These are phyloP conservation scores for Botryotinia calthae DNA, from an alignment of 2,329 filamentous ascomycete genomes.

Conservation along the genomic window DNA sequence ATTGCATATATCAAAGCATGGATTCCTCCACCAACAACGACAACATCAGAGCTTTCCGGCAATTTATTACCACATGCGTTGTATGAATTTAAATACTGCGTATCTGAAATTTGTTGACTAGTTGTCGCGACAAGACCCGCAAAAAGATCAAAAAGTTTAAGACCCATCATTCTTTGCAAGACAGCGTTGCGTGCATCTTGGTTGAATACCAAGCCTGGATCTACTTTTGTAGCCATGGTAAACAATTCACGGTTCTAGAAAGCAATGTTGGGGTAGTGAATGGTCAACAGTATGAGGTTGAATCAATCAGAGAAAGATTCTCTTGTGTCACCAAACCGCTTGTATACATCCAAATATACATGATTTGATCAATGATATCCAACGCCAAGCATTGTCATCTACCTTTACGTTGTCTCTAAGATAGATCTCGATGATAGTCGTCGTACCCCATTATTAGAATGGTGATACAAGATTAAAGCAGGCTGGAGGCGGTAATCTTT, in stretches of 20 bases:
- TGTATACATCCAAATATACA: neutral
- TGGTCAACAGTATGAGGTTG: neutral
- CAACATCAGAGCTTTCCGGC: constrained; percentile 29
- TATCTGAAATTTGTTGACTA: neutral
- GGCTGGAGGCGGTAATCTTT: neutral
- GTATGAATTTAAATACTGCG: constrained; percentile 2
- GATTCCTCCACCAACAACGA: constrained; percentile 32
- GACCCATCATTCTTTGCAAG: neutral
- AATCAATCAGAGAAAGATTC: neutral
- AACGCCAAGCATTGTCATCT: too few species aligned
- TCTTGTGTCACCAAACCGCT: too few species aligned
- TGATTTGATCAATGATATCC: neutral
- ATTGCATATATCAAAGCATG: constrained; percentile 34
- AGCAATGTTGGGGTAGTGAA: neutral
- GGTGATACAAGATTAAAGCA: neutral
- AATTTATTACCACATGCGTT: constrained; percentile 10
- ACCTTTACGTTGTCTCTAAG: neutral
- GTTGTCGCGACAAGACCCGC: neutral
- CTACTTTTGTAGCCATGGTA: neutral
- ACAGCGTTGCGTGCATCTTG: neutral
- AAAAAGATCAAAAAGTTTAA: neutral
- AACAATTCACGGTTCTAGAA: accelerated
- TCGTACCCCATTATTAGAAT: neutral
- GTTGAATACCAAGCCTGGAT: neutral
- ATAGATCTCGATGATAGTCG: neutral